Evolutionary conservation across 78 protist species (phyloP).

Genomic region (Planoprotostelium fungivorum): DNA sequence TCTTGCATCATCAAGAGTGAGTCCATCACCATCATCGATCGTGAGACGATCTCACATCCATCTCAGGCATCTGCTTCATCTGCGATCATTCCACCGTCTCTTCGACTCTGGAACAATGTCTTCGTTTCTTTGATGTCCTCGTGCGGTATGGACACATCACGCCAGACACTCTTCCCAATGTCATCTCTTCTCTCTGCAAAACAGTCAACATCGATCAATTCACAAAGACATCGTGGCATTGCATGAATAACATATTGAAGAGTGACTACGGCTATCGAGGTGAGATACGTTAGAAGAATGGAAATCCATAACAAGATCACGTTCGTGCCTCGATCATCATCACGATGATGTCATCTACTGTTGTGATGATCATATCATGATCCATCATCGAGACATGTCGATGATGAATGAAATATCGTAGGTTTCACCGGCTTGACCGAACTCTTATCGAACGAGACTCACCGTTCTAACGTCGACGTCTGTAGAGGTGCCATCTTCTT

Average conservation of each 20-base stretch:
- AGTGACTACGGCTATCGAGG: background rate
- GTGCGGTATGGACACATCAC: background rate
- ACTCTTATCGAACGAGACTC: background rate
- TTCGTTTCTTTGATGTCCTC: background rate
- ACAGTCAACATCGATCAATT: background rate
- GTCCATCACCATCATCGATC: background rate
- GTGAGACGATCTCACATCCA: background rate
- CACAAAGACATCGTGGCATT: background rate
- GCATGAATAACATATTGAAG: background rate
- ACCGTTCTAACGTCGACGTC: constrained; percentile 20
- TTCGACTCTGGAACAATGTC: background rate
- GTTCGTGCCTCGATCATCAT: no score
- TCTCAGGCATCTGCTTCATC: background rate
- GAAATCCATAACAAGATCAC: background rate
- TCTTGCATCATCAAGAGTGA: background rate
- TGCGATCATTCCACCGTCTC: background rate
- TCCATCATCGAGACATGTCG: no score
- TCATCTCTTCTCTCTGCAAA: background rate
- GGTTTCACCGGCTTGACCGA: background rate
- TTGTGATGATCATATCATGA: no score
- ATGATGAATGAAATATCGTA: no score
- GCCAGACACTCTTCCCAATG: background rate
- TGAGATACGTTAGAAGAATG: background rate
- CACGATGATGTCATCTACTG: no score
- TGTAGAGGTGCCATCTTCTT: constrained; percentile 59